phyloP scores from a whole-genome alignment of 805 yeast genomes.

The Candida adriatica region DNA sequence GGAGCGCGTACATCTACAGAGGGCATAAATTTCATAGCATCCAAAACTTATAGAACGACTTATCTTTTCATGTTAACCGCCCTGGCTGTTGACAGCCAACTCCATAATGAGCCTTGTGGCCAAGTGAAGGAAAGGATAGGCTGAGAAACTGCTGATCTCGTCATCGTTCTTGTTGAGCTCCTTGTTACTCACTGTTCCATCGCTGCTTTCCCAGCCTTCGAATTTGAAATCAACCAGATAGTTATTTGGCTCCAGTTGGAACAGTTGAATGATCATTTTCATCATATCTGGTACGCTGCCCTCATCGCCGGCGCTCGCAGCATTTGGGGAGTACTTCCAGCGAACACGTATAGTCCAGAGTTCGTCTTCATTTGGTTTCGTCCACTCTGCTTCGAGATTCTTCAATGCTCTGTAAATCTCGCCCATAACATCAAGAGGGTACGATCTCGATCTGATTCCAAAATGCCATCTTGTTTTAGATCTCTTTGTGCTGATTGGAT shows the following conservation, averaged over 20 bases:
- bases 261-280: slow-evolving; percentile 96
- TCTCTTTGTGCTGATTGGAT: slow-evolving; percentile 65
- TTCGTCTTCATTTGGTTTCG: slow-evolving; percentile 89
- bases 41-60: too few relatives aligned
- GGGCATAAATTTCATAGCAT: too few relatives aligned
- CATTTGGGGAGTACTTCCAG: slow-evolving; percentile 67
- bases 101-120: slow-evolving; percentile 94
- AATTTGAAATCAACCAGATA: slow-evolving; percentile 92
- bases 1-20: too few relatives aligned
- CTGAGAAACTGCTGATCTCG: slow-evolving; percentile 85
- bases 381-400: slow-evolving; percentile 96
- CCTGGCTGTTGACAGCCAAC: slow-evolving; percentile 87
- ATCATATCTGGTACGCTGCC: slow-evolving; percentile 60
- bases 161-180: slow-evolving; percentile 41
- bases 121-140: slow-evolving; percentile 89
- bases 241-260: slow-evolving; percentile 92
- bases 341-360: slow-evolving; percentile 93
- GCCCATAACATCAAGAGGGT: slow-evolving; percentile 98
- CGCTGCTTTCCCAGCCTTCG: slow-evolving; percentile 85
- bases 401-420: slow-evolving; percentile 92
- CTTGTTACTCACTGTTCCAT: slow-evolving; percentile 26
- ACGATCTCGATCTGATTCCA: slow-evolving; percentile 92
- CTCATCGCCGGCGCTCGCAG: slow-evolving; percentile 15
- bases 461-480: slow-evolving; percentile 98
- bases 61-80: slow-evolving; percentile 23